phyloP scores from a whole-genome alignment of 805 yeast species.

The Kurtzmaniella cleridarum region DNA sequence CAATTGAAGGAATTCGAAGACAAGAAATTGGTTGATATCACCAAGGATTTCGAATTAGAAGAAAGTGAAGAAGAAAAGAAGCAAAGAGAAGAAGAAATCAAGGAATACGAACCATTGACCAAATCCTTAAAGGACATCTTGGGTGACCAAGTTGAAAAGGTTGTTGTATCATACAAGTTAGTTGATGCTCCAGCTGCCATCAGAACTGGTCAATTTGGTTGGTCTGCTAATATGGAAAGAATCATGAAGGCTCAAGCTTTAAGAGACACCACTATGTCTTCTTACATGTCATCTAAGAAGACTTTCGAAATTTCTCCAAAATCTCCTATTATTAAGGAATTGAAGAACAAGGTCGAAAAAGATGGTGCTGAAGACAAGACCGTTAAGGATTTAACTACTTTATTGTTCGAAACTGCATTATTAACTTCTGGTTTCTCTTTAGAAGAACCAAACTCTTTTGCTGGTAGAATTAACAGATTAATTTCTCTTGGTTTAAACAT shows the following conservation, averaged over 20 bases:
- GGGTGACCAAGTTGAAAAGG: slow-evolving; percentile 99
- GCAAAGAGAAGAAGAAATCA: slow-evolving; percentile 86
- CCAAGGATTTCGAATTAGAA: slow-evolving; percentile 97
- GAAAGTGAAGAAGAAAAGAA: slow-evolving; percentile 98
- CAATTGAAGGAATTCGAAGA: slow-evolving; percentile 99
- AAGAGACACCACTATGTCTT: slow-evolving; percentile 97
- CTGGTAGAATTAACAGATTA: slow-evolving; percentile 96
- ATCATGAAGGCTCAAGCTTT: slow-evolving; percentile 99
- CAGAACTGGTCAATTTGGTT: slow-evolving; percentile 99
- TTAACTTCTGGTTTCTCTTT: slow-evolving; percentile 98
- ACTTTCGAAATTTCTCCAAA: slow-evolving; percentile 97
- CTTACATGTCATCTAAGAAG: slow-evolving; percentile 99
- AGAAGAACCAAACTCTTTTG: slow-evolving; percentile 97
- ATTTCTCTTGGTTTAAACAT: slow-evolving; percentile 97
- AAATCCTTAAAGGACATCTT: slow-evolving; percentile 93
- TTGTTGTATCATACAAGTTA: slow-evolving; percentile 94
- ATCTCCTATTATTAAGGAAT: slow-evolving; percentile 91
- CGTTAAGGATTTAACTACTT: slow-evolving; percentile 93
- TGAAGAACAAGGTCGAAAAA: slow-evolving; percentile 92
- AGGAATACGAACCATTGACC: slow-evolving; percentile 89
- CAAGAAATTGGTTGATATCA: slow-evolving; percentile 97
- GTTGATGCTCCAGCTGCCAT: slow-evolving; percentile 99
- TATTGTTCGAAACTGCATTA: slow-evolving; percentile 95
- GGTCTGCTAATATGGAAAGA: slow-evolving; percentile 99
- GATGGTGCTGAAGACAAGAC: slow-evolving; percentile 98